Conservation (phyloP, 306 rosid genomes). For the Calophaca sinica region DNA sequence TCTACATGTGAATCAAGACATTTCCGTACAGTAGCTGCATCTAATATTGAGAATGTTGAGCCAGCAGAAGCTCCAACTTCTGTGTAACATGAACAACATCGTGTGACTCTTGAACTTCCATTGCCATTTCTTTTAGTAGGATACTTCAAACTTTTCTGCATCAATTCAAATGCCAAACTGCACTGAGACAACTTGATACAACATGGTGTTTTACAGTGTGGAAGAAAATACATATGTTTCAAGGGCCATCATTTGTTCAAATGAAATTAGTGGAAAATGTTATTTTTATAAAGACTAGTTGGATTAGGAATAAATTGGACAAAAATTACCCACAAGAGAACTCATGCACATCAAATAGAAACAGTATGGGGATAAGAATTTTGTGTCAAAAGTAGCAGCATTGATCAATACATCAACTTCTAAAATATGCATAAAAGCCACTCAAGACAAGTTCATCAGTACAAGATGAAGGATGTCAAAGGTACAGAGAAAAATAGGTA, state of each 20-base stretch:
- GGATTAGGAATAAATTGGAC: not conserved
- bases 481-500: not conserved
- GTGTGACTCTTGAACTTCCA: slow-evolving; percentile 38
- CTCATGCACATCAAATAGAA: not conserved
- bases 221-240: slow-evolving; percentile 5
- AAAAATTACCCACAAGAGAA: not conserved
- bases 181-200: not conserved
- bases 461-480: not conserved
- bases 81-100: slow-evolving; percentile 51
- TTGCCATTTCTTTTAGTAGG: slow-evolving; percentile 43
- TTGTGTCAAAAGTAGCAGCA: slow-evolving; percentile 1
- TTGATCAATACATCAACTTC: slow-evolving; percentile 6
- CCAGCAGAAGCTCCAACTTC: slow-evolving; percentile 38
- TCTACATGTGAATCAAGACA: slow-evolving; percentile 38
- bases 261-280: slow-evolving; percentile 1
- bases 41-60: not conserved
- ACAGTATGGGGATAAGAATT: not conserved
- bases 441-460: not conserved
- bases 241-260: not conserved
- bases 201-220: slow-evolving; percentile 20
- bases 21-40: slow-evolving; percentile 39
- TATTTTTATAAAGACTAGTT: not conserved
- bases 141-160: slow-evolving; percentile 61
- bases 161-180: slow-evolving; percentile 31
- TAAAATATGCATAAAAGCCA: not conserved